Conservation (phyloP, 2,329 filamentous ascomycete genomes). For the Ophiostoma fasciatum region DNA sequence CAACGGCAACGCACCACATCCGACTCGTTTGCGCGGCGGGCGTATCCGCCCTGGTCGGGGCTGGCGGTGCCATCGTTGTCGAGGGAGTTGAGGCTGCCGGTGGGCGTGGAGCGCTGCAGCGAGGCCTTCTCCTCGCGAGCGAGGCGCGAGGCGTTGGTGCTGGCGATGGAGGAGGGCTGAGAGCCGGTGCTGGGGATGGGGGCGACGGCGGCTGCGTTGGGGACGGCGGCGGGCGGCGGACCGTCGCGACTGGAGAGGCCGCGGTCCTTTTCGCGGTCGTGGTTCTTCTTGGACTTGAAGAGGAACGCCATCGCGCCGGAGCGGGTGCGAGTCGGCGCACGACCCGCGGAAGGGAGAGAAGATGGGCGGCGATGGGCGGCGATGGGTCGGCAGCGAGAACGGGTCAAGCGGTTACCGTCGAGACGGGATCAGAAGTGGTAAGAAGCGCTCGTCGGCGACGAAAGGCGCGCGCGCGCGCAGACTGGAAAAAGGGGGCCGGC, state of each 20-base stretch:
- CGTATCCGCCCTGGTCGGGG: conserved; percentile 50
- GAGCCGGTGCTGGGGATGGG: conserved; percentile 20
- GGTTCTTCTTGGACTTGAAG: conserved; percentile 69
- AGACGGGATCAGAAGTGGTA: no score
- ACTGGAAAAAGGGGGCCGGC: no score
- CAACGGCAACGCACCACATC: not conserved
- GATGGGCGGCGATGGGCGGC: not conserved
- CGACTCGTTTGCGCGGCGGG: conserved; percentile 36
- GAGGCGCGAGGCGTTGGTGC: conserved; percentile 29
- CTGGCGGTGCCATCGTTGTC: conserved; percentile 40
- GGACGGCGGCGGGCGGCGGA: conserved; percentile 20
- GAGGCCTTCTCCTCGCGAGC: conserved; percentile 40
- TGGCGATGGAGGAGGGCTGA: conserved; percentile 31
- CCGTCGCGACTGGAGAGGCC: conserved; percentile 40
- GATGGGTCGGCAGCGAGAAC: no score
- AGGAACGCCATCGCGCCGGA: conserved; percentile 56
- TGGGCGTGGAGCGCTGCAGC: conserved; percentile 51
- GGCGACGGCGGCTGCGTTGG: no score
- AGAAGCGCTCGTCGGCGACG: no score
- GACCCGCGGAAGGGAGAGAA: no score
- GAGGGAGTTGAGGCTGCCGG: conserved; percentile 63
- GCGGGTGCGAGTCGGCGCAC: conserved; percentile 7
- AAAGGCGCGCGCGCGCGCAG: no score
- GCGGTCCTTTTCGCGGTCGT: conserved; percentile 48
- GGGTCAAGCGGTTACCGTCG: no score